Evolutionary conservation across 2,329 filamentous ascomycete species (phyloP).

Genomic region (Cercospora zeae-maydis): DNA sequence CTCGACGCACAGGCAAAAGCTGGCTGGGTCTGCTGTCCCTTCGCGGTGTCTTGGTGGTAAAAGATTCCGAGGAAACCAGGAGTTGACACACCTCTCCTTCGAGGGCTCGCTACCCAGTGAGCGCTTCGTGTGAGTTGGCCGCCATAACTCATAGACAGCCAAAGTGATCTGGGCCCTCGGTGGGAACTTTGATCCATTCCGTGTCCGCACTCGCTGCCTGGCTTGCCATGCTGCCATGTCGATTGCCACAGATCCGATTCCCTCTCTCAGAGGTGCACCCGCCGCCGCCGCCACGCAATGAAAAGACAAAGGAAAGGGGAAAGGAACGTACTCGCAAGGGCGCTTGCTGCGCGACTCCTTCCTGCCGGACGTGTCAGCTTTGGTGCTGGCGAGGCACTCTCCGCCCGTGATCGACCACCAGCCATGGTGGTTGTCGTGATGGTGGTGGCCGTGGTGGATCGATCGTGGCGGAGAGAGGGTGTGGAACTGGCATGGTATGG

Average conservation of each 20-base stretch:
- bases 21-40: neutral
- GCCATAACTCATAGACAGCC: neutral
- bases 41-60: neutral
- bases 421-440: conserved; percentile 1
- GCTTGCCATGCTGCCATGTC: neutral
- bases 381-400: neutral
- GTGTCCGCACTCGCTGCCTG: neutral
- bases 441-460: neutral
- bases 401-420: neutral
- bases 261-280: neutral
- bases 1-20: neutral
- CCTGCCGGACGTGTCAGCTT: neutral
- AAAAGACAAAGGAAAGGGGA: neutral
- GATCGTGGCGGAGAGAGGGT: neutral
- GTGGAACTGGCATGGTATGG: neutral
- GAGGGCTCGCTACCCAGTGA: neutral
- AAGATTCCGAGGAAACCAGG: neutral
- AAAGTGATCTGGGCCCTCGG: neutral
- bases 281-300: neutral
- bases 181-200: neutral
- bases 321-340: conserved; percentile 1
- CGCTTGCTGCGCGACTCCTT: conserved; percentile 1
- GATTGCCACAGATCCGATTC: neutral
- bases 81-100: neutral
- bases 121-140: too few species aligned